Percentiles rank a stretch among this genome's conserved stretches.
Evolutionary conservation across 768 basidiomycete species (phyloP).

Genomic region (Phlegmacium glaucopus): DNA sequence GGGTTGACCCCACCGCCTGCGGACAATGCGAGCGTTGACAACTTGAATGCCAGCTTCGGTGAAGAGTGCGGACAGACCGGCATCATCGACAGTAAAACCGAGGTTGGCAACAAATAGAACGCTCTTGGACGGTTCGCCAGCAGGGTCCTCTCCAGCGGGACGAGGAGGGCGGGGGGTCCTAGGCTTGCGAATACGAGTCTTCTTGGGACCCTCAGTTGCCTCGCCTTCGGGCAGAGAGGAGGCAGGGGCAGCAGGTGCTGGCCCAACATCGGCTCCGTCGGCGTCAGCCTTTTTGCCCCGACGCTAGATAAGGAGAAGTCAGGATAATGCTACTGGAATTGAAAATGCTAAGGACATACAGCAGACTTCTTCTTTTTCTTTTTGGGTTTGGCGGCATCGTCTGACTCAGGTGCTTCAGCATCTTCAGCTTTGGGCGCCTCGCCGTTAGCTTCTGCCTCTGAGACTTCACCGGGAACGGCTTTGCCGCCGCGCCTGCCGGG

Average conservation of each 20-base stretch:
- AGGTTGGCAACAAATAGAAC: constrained; percentile 98
- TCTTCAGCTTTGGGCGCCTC: constrained; percentile 60
- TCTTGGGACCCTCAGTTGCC: constrained; percentile 40
- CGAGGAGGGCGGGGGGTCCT: constrained; percentile 58
- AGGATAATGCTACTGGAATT: constrained; percentile 16
- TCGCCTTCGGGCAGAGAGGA: constrained; percentile 33
- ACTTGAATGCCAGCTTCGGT: constrained; percentile 82
- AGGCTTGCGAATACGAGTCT: constrained; percentile 55
- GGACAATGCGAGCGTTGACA: constrained; percentile 85
- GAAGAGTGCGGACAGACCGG: constrained; percentile 76
- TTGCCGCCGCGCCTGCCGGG: constrained; percentile 84
- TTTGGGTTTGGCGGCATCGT: constrained; percentile 77
- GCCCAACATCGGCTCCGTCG: constrained; percentile 28
- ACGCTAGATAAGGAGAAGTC: constrained; percentile 39
- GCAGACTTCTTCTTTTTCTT: constrained; percentile 75
- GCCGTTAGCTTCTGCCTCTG: constrained; percentile 86
- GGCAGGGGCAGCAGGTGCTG: constrained; percentile 25
- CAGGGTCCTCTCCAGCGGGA: constrained; percentile 77
- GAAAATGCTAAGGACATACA: constrained; percentile 38
- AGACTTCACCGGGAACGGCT: constrained; percentile 85
- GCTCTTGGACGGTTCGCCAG: constrained; percentile 84
- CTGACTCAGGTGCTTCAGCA: constrained; percentile 49
- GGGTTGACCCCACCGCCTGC: constrained; percentile 77
- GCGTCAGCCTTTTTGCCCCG: constrained; percentile 43
- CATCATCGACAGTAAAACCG: constrained; percentile 90